Evolutionary conservation across 2,329 filamentous ascomycete genomes (phyloP), one percentile per base, ranked within the genome.

Genomic region (Arthrobotrys iridis): DNA sequence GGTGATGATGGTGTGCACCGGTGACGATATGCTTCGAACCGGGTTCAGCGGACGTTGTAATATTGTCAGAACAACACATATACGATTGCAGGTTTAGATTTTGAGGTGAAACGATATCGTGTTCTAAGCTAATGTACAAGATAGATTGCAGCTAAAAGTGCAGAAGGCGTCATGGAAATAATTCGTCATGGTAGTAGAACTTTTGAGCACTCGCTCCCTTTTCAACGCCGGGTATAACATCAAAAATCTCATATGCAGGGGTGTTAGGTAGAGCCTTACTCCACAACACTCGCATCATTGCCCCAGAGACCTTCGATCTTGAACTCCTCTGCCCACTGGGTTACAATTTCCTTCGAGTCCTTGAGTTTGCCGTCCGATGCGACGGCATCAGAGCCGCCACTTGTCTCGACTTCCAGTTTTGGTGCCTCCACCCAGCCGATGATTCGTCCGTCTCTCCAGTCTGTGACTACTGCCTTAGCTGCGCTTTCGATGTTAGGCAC

Each of bases 361-460:
- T 87, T 85, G 78, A 85, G 81, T 63, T 84, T 82, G 59, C 84
- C 83, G 62, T 85, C 83, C 74, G 85, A 83, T 7, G 76, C 77
- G 28, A 81, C 80, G 48, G 81, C 81, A 77, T 82, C 81, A 46
- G 83, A 82, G 33, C 40, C 80, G 77, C 78, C 66, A 46, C 81
- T 80, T 18, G 82, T 80, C n/a, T 85, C 85, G 48, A 90, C 86
- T 15, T 87, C 84, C 73, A 92, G 83, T 35, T 87, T 86, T 5
- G 93, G 93, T 1, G 93, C 87, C 79, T 93, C 91, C 52, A 90
- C 88, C 93, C 93, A 97, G 68, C 93, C 93, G 83, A 96, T 93
- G 79, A 99, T 96, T 60, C 95, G 88, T 24, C 93, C 94, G 81
- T 98, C 94, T 79, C 95, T 88, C 92, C 95, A 96, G 84, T 99